These are phyloP conservation scores for Volvox africanus DNA, from an alignment of 139 green algal genomes.

Conservation along the genomic window DNA sequence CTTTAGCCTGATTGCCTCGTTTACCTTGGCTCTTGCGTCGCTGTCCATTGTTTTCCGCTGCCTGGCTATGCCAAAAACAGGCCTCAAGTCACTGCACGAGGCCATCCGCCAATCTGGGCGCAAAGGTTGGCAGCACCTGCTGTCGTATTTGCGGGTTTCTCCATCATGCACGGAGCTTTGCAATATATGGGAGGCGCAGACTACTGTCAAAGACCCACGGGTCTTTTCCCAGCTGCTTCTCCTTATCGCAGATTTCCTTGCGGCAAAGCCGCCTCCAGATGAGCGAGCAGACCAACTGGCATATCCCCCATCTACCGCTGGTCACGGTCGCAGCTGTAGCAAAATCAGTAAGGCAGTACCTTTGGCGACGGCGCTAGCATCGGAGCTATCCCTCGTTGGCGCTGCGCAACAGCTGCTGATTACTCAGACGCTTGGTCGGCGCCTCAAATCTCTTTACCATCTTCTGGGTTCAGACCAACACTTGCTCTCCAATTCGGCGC, in stretches of 20 bases:
- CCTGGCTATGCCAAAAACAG: neutral
- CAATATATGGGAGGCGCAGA: slow-evolving; percentile 54
- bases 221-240: slow-evolving; percentile 46
- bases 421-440: slow-evolving; percentile 31
- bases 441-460: slow-evolving; percentile 71
- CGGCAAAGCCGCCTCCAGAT: neutral
- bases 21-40: neutral
- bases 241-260: slow-evolving; percentile 34
- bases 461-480: neutral
- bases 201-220: slow-evolving; percentile 19
- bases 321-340: neutral
- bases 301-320: neutral
- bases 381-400: neutral
- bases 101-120: neutral
- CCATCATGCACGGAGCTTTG: slow-evolving; percentile 37
- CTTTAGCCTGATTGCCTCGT: too few relatives aligned
- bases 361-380: neutral
- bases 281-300: neutral
- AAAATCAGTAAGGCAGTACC: neutral
- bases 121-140: slow-evolving; percentile 5
- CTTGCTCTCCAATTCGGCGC: slow-evolving; percentile 56
- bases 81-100: slow-evolving; percentile 19
- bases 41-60: neutral
- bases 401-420: neutral
- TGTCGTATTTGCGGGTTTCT: slow-evolving; percentile 24